A percentile compares a stretch with the other conserved stretches of the same genome.
phyloP scores from a whole-genome alignment of 768 basidiomycete species.

The Hericium coralloides region DNA sequence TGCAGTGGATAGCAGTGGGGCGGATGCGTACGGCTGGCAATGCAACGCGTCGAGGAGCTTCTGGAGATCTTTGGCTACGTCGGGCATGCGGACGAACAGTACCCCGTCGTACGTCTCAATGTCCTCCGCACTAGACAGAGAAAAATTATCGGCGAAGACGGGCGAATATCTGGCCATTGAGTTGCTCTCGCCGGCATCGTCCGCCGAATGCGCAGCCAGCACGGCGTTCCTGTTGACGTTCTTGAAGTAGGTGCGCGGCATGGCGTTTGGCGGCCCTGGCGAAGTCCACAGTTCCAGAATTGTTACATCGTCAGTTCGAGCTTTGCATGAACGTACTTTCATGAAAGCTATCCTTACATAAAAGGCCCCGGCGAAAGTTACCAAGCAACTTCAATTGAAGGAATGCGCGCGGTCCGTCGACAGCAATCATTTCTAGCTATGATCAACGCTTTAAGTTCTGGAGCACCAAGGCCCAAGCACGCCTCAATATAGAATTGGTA shows the following conservation, averaged over 20 bases:
- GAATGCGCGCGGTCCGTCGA: no score
- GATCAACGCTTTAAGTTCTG: no score
- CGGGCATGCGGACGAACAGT: background rate
- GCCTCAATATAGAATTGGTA: no score
- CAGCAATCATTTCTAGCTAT: no score
- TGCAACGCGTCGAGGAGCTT: background rate
- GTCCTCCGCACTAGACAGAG: background rate
- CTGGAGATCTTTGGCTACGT: background rate
- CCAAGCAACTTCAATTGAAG: no score
- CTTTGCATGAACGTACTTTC: no score
- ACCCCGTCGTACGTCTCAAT: background rate
- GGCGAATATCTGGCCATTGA: background rate
- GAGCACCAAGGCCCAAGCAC: no score
- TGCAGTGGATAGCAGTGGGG: background rate
- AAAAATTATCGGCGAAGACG: background rate
- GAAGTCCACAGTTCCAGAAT: background rate
- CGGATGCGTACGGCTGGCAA: background rate
- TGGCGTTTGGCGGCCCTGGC: background rate
- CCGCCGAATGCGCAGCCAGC: background rate
- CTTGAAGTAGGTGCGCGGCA: background rate
- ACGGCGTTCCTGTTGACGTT: background rate
- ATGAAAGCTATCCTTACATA: no score
- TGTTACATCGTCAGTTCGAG: no score
- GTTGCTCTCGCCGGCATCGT: background rate
- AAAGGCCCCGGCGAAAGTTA: no score